Evolutionary conservation across 352 stramenopile species (phyloP), one percentile per base, ranked within the genome.

Genomic region (Pythium catenulatum): DNA sequence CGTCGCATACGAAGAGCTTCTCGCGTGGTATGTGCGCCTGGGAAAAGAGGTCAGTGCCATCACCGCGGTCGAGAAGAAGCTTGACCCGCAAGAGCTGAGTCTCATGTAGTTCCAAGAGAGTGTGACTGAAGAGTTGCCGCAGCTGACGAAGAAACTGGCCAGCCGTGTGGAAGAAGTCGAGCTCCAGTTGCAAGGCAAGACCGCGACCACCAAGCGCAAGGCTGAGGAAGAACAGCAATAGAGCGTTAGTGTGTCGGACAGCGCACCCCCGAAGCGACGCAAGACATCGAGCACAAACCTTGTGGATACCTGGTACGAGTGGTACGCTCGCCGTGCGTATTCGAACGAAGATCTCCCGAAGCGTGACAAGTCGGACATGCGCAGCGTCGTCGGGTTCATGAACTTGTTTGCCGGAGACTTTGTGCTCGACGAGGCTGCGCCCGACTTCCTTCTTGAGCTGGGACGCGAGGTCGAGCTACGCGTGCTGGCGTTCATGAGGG

Each of bases 121-220:
- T n/a, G n/a, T n/a, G n/a, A n/a, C n/a, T n/a, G n/a, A n/a, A n/a
- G n/a, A n/a, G n/a, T n/a, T n/a, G 41, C 25, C 58, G 23, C 41
- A n/a, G 7, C 25, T 75, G 8, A 75, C 65, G 1, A 75, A 75
- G 30, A 58, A 19, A 43, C 65, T 75, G 5, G 23, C 65, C 23
- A 4, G 39, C 23, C 65, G 65, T n/a, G 56, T 75, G 65, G 54
- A 59, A 37, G 65, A 75, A n/a, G 65, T 75, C 1, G 65, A 75
- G n/a, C 41, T 43, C 6, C 41, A 59, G 43, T 30, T 63, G 17
- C 6, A 63, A 19, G 52, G 25, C 52, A 30, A n/a, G n/a, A n/a
- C n/a, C n/a, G n/a, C 25, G 15, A 17, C 52, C n/a, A 32, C 32
- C 11, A 69, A 69, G 58, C 32, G 58, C 8, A 41, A 69, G 58